These are phyloP conservation scores for Persicaria maculosa DNA, from an alignment of 148 eudicot species.

Conservation along the genomic window DNA sequence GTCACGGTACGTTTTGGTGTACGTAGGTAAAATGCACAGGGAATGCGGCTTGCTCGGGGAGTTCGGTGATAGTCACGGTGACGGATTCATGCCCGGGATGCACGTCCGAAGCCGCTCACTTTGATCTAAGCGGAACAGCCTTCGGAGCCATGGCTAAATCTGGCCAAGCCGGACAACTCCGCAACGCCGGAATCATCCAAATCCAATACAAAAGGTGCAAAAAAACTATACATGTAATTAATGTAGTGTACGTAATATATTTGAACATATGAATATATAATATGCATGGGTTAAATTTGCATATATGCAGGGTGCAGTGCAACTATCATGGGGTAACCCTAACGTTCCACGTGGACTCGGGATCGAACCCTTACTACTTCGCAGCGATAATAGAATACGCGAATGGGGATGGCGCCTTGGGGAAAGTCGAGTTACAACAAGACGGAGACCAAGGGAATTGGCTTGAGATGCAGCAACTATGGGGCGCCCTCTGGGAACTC, in stretches of 20 bases:
- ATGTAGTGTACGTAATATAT: neutral
- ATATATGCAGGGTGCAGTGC: constrained; percentile 50
- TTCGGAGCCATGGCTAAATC: constrained; percentile 69
- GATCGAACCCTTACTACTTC: constrained; percentile 46
- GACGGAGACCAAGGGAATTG: constrained; percentile 19
- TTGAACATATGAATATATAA: neutral
- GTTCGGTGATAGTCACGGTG: constrained; percentile 48
- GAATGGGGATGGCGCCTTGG: constrained; percentile 39
- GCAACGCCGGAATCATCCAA: constrained; percentile 44
- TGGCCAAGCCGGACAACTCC: constrained; percentile 37
- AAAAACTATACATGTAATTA: no score
- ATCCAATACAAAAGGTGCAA: constrained; percentile 41
- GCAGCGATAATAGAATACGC: constrained; percentile 36
- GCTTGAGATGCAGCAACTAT: constrained; percentile 31
- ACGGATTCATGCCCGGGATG: constrained; percentile 75
- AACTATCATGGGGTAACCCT: constrained; percentile 37
- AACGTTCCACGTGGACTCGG: constrained; percentile 42
- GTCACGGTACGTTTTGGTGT: no score
- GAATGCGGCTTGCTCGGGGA: constrained; percentile 57
- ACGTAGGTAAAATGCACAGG: constrained; percentile 56
- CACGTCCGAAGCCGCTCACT: constrained; percentile 28
- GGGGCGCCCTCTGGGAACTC: constrained; percentile 52
- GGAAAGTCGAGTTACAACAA: constrained; percentile 34
- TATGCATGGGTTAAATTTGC: no score
- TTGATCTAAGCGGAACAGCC: constrained; percentile 75